phyloP scores from a whole-genome alignment of 2,329 filamentous ascomycete genomes.

The Stemphylium beticola region DNA sequence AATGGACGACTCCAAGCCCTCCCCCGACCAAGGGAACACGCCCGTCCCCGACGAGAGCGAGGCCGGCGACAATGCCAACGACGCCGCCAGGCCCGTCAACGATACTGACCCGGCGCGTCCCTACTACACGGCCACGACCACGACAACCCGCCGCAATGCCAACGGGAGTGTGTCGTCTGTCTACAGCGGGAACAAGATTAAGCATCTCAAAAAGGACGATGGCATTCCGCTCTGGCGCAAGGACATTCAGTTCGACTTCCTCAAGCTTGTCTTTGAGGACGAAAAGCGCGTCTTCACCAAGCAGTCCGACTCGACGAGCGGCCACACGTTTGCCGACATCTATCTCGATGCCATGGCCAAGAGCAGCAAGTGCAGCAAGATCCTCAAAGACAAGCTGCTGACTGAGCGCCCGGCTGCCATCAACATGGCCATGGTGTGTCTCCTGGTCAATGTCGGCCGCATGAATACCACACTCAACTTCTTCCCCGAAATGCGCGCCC shows the following conservation, averaged over 20 bases:
- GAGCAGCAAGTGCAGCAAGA: conserved; percentile 99
- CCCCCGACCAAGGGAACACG: conserved; percentile 37
- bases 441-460: conserved; percentile 93
- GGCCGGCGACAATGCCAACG: conserved; percentile 33
- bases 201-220: conserved; percentile 87
- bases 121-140: conserved; percentile 57
- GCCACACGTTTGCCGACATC: conserved; percentile 82
- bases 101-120: conserved; percentile 37
- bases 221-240: conserved; percentile 85
- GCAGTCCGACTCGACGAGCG: conserved; percentile 80
- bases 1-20: conserved; percentile 44
- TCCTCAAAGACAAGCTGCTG: conserved; percentile 93
- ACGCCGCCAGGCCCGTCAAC: conserved; percentile 34
- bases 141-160: conserved; percentile 64
- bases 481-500: conserved; percentile 98
- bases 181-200: conserved; percentile 76
- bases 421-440: conserved; percentile 99
- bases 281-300: conserved; percentile 83
- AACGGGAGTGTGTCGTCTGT: conserved; percentile 71
- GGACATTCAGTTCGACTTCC: conserved; percentile 88
- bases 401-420: conserved; percentile 91
- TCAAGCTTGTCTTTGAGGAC: conserved; percentile 80
- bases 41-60: conserved; percentile 44
- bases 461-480: conserved; percentile 99
- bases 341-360: conserved; percentile 99